Base-by-base conservation (phyloP, 495 filamentous ascomycete genomes). In the Aspergillus leporis region DNA sequence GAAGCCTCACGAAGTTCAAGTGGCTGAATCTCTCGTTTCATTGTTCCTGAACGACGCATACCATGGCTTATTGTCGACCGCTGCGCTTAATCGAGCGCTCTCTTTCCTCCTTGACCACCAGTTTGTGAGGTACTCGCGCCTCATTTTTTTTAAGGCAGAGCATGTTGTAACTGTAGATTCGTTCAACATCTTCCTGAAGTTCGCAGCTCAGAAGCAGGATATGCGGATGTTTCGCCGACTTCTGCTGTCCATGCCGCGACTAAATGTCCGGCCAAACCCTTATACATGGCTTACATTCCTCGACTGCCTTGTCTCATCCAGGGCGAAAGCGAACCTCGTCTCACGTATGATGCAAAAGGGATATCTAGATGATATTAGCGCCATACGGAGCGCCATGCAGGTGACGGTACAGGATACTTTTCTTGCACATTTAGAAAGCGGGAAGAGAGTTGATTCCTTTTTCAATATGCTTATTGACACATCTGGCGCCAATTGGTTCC, bases 251-350 rank as follows among this genome's bases (percentile, higher is more conserved):
- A 81, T 82, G 78, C 43, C 61, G 13, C 59, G 63, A 51, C 46
- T 62, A 19, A 56, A 70, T 0, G 64, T 83, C 47, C 59, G 61
- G 9, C 78, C 81, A 18, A 74, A 79, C 50, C 28, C 67, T 31
- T n/a, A 70, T 4, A 82, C 78, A 12, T 82, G 79, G 81, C 43
- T 76, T 16, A 60, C 70, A 8, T 71, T 81, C 14, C 58, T 80
- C 32, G 55, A 68, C 28, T 70, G 66, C 18, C 61, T 78, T 46
- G 50, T 71, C 8, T 68, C 63, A 2, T 66, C 73, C 23, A 63
- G 59, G 16, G 64, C 66, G n/a, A 75, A 74, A 59, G 51, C 61
- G 14, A 16, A 58, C 13, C 46, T 82, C 16, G 61, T 77, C 36
- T 58, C 60, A 19, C 61, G 70, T 34, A 74, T 83, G 70, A 56